These are phyloP conservation scores for Jacaranda copaia DNA, from an alignment of 257 asterid species.

Conservation along the genomic window DNA sequence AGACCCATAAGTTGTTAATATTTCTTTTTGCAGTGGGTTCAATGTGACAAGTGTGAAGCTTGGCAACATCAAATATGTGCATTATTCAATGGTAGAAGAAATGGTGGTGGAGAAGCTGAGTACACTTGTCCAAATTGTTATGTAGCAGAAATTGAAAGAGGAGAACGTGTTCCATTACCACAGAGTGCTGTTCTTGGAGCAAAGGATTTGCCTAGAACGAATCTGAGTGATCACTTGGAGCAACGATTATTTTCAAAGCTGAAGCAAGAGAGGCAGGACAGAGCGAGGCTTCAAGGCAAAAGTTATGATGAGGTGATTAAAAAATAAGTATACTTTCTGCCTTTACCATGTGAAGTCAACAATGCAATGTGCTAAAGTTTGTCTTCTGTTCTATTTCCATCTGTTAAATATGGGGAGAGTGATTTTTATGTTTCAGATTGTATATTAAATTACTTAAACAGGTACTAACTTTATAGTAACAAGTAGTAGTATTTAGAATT, in stretches of 20 bases:
- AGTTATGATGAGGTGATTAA: slow-evolving; percentile 81
- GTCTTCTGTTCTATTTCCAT: slow-evolving; percentile 10
- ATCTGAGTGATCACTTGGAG: slow-evolving; percentile 95
- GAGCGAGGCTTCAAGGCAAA: slow-evolving; percentile 84
- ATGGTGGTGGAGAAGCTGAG: slow-evolving; percentile 98
- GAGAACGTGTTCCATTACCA: slow-evolving; percentile 88
- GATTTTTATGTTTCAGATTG: slow-evolving; percentile 25
- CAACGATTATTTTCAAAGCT: slow-evolving; percentile 70
- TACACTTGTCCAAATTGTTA: slow-evolving; percentile 99
- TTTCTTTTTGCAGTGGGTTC: slow-evolving; percentile 92
- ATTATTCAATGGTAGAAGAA: slow-evolving; percentile 95
- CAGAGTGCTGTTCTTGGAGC: slow-evolving; percentile 99
- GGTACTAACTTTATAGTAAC: not conserved
- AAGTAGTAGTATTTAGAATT: slow-evolving; percentile 2
- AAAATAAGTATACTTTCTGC: slow-evolving; percentile 19
- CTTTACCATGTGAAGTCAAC: not conserved
- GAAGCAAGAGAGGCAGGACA: slow-evolving; percentile 85
- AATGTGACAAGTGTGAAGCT: slow-evolving; percentile 98
- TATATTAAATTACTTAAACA: not conserved
- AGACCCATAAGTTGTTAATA: slow-evolving; percentile 29
- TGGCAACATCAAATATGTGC: slow-evolving; percentile 99
- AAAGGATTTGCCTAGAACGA: slow-evolving; percentile 91
- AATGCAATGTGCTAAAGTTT: not conserved
- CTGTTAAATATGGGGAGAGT: slow-evolving; percentile 9
- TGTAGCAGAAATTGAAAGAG: slow-evolving; percentile 83